Base-by-base conservation (phyloP, 345 rosid species). In the Citrus glauca region DNA sequence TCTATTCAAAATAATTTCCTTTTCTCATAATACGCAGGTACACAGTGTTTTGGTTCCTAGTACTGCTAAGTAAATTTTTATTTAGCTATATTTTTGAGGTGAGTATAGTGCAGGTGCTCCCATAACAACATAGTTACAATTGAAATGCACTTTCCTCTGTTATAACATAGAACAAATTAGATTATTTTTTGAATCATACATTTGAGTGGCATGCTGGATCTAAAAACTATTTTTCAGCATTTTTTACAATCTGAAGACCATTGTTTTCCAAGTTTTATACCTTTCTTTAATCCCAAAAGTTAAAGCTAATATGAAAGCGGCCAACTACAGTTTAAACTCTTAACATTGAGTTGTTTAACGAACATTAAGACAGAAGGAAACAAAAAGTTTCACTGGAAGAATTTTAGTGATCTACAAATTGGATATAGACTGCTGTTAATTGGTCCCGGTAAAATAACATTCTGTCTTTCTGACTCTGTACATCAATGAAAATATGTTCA, bases 61-160 rank as follows among this genome's bases (percentile, higher is more conserved):
- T 95, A 78, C 82, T 95, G 77, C 69, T 83, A 2, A 88, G 89
- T 87, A 95, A 95, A 81, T 88, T 90, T 77, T 77, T 77, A 70
- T 95, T 95, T 87, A 91, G 98, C 88, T 95, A 93, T 84, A 78
- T 79, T 81, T 95, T 93, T 82, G 99, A 95, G 99, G 99, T 92
- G 77, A 83, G 86, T 37, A 62, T 71, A 33, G 19, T 78, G 24
- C 64, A 22, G 32, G 30, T 71, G 57, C 75, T 53, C 53, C 50
- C 35, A 69, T 48, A 16, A 8, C 48, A 71, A 50, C 35, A n/a
- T 63, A 40, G 59, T 24, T 55, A 61, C 22, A 68, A 73, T 69
- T 13, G 7, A 25, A 32, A 30, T 64, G n/a, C 40, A 16, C 35
- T 64, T 20, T 20, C 24, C 24, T 64, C 20, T 56, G 32, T 63